Evolutionary conservation across 768 basidiomycete species (phyloP), one percentile per base, ranked within the genome.

Genomic region (Naganishia vishniacii): DNA sequence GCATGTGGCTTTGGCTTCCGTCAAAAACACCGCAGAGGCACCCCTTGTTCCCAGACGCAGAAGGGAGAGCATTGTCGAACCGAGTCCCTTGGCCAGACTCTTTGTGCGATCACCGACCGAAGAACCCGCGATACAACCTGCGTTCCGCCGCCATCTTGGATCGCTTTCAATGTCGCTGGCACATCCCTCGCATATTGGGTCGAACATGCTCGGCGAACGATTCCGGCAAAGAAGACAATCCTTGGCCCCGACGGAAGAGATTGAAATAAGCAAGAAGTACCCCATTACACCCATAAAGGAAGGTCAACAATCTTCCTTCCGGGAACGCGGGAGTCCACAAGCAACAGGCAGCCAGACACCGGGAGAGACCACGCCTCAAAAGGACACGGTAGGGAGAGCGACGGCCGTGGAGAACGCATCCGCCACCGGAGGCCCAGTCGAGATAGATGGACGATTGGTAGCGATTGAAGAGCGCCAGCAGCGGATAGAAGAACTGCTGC

Each of bases 1-100:
- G n/a, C 32, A 48, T 32, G 13, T 61, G 37, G 40, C 48, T 8
- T 11, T 44, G 42, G 42, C 42, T 12, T 44, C 42, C 18, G 59
- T 44, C 45, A 61, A 28, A 58, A 29, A 42, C 49, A 60, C 46
- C 26, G 26, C 58, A 28, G 41, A 48, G 32, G 31, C 59, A 29
- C 26, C 62, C 31, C 12, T 26, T 48, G 61, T 61, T 28, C 40
- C 49, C 5, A 65, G 70, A 48, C 68, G 66, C 0, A 49, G 75
- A 9, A 61, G 74, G 29, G 72, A 73, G 31, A 70, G 68, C 49
- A 72, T 72, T 3, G 69, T 73, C n/a, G 76, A 75, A 42, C 74
- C 74, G 0, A 71, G 70, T 60, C 76, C 76, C 0, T 65, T 77
- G 6, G 76, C 76, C 6, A 59, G 74, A 34, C 64, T 77, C 5